Evolutionary conservation across 1,284 basidiomycete genomes (phyloP), one percentile per base, ranked within the genome.

Genomic region (Apiotrichum montevideense): DNA sequence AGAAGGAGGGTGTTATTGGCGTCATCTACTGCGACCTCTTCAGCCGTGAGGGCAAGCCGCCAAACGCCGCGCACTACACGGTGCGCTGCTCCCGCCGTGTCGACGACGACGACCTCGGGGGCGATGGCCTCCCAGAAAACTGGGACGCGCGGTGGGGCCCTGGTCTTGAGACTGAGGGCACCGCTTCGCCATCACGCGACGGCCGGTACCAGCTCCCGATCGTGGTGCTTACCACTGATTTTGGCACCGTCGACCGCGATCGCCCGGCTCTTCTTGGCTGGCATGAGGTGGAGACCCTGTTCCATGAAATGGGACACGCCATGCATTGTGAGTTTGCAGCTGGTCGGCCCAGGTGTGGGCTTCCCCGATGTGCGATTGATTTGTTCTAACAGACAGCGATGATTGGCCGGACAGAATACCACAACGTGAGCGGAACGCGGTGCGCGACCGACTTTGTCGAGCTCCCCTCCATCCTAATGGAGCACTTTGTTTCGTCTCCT

Each of bases 261-360:
- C 54, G 63, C 52, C 82, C 90, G 2, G 86, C 88, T 0, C 78
- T 87, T 43, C 77, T 98, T 33, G 86, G 87, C 57, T 98, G 95
- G 94, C 87, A 90, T 67, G 93, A 98, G 68, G 89, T 98, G 8
- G 82, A 90, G 72, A 98, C 95, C 1, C 79, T 98, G 21, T 97
- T 96, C 77, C 95, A 98, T 69, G 95, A 98, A 77, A 98, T 98
- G 94, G 95, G 95, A 0, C 95, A 98, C 75, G 95, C 96, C 2
- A 92, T 98, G 83, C 95, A 98, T 72, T 98, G 94, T 94, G 69
- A 82, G 91, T 81, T 29, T 29, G 37, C 41, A 14, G 41, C 29
- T 29, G 29, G 29, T 29, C 29, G 29, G 29, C 29, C 29, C 29
- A 29, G 29, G 29, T 3, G 29, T 29, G 29, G 29, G 29, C 29